Evolutionary conservation across 805 yeast genomes (phyloP).

Genomic region (Ogataea allantospora): DNA sequence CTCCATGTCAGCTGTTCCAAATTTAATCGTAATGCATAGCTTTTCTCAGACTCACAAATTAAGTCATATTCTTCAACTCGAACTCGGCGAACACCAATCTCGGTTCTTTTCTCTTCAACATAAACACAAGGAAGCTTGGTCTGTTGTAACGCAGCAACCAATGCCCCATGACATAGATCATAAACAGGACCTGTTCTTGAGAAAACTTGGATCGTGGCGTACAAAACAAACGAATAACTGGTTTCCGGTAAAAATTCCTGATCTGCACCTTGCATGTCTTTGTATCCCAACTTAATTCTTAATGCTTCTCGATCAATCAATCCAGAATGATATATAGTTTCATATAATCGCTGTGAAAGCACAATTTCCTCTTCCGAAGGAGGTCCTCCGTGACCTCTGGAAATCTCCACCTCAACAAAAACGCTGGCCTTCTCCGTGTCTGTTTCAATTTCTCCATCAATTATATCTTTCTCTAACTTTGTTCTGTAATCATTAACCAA

Average conservation of each 20-base stretch:
- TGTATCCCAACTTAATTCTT: slow-evolving; percentile 51
- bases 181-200: slow-evolving; percentile 80
- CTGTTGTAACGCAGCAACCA: slow-evolving; percentile 58
- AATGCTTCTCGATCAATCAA: slow-evolving; percentile 50
- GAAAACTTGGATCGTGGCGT: slow-evolving; percentile 73
- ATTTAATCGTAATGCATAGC: slow-evolving; percentile 40
- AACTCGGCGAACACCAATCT: slow-evolving; percentile 38
- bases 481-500: slow-evolving; percentile 41
- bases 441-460: slow-evolving; percentile 18
- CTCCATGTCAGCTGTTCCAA: slow-evolving; percentile 40
- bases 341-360: slow-evolving; percentile 62
- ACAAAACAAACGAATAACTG: slow-evolving; percentile 56
- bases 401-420: slow-evolving; percentile 74
- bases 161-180: slow-evolving; percentile 71
- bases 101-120: slow-evolving; percentile 54
- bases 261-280: slow-evolving; percentile 32
- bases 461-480: slow-evolving; percentile 38
- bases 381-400: slow-evolving; percentile 73
- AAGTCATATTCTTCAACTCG: slow-evolving; percentile 50
- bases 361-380: slow-evolving; percentile 87
- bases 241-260: slow-evolving; percentile 36
- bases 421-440: slow-evolving; percentile 40
- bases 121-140: slow-evolving; percentile 66
- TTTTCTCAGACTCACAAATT: slow-evolving; percentile 50
- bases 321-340: slow-evolving; percentile 56